phyloP scores from a whole-genome alignment of 305 asterid species.

The Ilex paraguariensis region DNA sequence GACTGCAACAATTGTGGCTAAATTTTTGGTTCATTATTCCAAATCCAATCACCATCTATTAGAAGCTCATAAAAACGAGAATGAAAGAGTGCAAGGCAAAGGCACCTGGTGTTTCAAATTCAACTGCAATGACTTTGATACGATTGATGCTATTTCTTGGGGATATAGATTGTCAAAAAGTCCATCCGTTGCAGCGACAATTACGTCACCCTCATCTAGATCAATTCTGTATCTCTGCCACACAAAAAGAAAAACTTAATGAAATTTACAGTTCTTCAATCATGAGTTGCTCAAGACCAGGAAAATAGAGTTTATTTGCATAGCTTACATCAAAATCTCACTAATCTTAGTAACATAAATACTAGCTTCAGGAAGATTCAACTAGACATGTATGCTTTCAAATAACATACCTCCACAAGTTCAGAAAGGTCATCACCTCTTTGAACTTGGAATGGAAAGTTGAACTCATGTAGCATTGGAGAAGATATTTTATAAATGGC shows the following conservation, averaged over 20 bases:
- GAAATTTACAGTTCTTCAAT: neutral
- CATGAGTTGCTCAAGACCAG: too few species aligned
- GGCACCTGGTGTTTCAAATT: slow-evolving; percentile 52
- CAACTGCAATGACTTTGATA: slow-evolving; percentile 46
- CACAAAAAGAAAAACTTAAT: slow-evolving; percentile 8
- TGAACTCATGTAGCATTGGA: slow-evolving; percentile 65
- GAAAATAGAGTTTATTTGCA: too few species aligned
- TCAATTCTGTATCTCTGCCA: slow-evolving; percentile 56
- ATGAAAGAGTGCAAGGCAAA: neutral
- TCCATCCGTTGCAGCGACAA: slow-evolving; percentile 75
- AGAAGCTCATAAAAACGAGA: slow-evolving; percentile 1
- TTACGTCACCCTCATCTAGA: slow-evolving; percentile 62
- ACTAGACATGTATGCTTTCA: neutral
- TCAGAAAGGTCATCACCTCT: slow-evolving; percentile 54
- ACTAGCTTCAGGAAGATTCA: neutral
- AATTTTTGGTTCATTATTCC: too few species aligned
- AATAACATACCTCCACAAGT: slow-evolving; percentile 56
- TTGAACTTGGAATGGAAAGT: slow-evolving; percentile 59
- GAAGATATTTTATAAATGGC: slow-evolving; percentile 52
- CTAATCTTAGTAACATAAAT: too few species aligned
- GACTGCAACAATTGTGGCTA: too few species aligned
- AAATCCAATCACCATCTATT: neutral
- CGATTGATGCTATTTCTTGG: slow-evolving; percentile 53
- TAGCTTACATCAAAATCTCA: too few species aligned
- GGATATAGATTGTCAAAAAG: slow-evolving; percentile 76